Base-by-base conservation (phyloP, 768 basidiomycete genomes). In the Rhodotorula sphaerocarpa region DNA sequence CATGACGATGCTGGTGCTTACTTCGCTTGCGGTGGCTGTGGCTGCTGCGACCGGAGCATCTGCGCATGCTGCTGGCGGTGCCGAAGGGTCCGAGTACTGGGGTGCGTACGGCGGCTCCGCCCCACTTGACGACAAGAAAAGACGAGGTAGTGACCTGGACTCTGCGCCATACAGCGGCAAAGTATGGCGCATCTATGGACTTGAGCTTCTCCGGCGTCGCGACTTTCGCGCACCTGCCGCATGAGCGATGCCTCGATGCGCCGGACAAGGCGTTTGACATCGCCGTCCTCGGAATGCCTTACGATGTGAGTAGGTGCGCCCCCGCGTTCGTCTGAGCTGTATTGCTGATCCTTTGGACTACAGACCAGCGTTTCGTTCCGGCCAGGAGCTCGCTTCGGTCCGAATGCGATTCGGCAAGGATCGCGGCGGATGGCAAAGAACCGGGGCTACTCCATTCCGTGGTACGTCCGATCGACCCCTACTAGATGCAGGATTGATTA, bases 381-480 rank as follows among this genome's bases (percentile, higher is more conserved):
- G 11, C 85, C 86, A 3, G 89, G 88, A 7, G 89, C 89, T 18
- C 82, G 90, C 14, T 92, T 92, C 76, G 90, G 90, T 12, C 89
- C 89, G 1, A 83, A 82, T 72, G 90, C 84, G 14, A 88, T 92
- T 67, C 83, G 90, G 46, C 84, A 84, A 7, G 87, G 87, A 5
- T 86, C 85, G 71, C 79, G 86, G 50, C 79, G 85, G 14, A 34
- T 41, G 18, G 56, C 61, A 1, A 45, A 55, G 9, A 57, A 48
- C 44, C 55, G 61, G 10, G 61, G 43, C 28, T 63, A 53, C 50
- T 53, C 56, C 16, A 69, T 61, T 33, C 50, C 63, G 11, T 55
- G 69, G 46, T 79, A 79, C 15, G 79, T 76, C 50, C 25, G 28
- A n/a, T 42, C 18, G 28, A 27, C 28, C n/a, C n/a, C n/a, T n/a